These are phyloP conservation scores for Pleoardoris graminearum DNA, from an alignment of 2,329 filamentous ascomycete genomes.

Conservation along the genomic window DNA sequence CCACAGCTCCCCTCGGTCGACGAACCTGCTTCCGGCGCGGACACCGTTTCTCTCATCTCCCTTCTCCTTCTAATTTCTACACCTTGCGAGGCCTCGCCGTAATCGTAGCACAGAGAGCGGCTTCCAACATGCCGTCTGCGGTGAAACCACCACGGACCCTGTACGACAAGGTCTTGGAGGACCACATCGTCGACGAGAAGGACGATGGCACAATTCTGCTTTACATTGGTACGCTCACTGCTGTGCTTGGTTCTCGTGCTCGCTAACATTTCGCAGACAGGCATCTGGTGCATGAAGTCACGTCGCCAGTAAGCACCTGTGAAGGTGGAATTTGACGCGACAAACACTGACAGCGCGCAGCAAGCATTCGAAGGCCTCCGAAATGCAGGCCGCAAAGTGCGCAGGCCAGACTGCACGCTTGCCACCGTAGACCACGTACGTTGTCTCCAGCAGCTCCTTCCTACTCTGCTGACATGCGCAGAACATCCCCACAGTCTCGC, in stretches of 20 bases:
- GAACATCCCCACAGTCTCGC: conserved; percentile 91
- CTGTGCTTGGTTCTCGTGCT: background rate
- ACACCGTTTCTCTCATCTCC: conserved; percentile 4
- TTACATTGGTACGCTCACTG: conserved; percentile 76
- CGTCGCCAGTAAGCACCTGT: conserved; percentile 73
- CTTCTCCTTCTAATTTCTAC: background rate
- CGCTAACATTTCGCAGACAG: conserved; percentile 63
- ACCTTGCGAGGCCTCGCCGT: background rate
- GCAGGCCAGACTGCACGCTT: conserved; percentile 93
- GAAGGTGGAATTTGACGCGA: conserved; percentile 1
- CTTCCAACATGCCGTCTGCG: conserved; percentile 68
- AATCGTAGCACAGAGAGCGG: conserved; percentile 19
- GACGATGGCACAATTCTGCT: conserved; percentile 88
- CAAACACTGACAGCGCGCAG: conserved; percentile 49
- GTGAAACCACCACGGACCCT: conserved; percentile 77
- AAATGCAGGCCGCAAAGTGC: conserved; percentile 84
- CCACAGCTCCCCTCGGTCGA: background rate
- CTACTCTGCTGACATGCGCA: conserved; percentile 44
- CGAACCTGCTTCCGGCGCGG: background rate
- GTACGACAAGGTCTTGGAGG: conserved; percentile 96
- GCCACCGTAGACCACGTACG: conserved; percentile 95
- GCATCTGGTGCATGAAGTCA: conserved; percentile 98
- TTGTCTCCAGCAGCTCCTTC: conserved; percentile 7
- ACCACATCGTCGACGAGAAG: conserved; percentile 94
- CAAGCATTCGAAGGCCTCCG: conserved; percentile 97